Percentiles rank a stretch among this genome's conserved stretches.
Conservation (phyloP, 352 stramenopile genomes). For the Pythium insidiosum region DNA sequence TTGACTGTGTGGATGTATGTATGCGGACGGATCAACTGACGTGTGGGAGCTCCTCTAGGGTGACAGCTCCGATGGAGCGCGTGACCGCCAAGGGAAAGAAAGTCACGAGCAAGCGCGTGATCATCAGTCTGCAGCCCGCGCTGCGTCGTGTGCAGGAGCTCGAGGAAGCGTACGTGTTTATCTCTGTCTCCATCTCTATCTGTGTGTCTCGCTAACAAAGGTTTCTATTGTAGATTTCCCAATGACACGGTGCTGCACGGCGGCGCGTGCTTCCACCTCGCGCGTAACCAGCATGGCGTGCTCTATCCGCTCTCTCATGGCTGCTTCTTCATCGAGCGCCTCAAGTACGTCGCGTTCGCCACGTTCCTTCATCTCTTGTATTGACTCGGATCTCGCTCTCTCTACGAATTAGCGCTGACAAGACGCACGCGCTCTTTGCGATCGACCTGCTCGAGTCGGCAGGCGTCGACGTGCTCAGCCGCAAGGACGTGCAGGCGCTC, state of each 20-base stretch:
- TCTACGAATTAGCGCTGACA: conserved; percentile 41
- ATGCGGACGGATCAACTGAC: neutral
- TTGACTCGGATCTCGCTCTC: neutral
- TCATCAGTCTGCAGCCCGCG: conserved; percentile 57
- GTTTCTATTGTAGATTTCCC: conserved; percentile 48
- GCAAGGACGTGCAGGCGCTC: conserved; percentile 70
- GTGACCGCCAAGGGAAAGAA: too few species aligned
- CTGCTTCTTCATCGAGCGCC: conserved; percentile 71
- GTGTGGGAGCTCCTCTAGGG: too few species aligned
- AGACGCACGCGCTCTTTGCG: conserved; percentile 52
- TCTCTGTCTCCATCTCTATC: too few species aligned
- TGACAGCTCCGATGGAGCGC: too few species aligned
- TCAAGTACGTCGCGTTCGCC: conserved; percentile 70
- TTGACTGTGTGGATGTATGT: neutral
- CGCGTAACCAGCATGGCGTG: conserved; percentile 29
- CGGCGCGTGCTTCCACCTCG: conserved; percentile 64
- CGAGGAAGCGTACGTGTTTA: conserved; percentile 30
- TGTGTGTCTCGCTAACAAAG: too few species aligned
- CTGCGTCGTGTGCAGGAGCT: conserved; percentile 49
- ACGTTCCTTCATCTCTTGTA: too few species aligned
- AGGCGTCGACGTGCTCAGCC: conserved; percentile 66
- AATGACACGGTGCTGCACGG: conserved; percentile 60
- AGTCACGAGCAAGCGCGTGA: conserved; percentile 28
- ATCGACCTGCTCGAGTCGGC: conserved; percentile 69
- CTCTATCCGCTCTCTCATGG: conserved; percentile 55